These are phyloP conservation scores for Solanum hybrid DNA, from an alignment of 305 asterid genomes.

Conservation along the genomic window DNA sequence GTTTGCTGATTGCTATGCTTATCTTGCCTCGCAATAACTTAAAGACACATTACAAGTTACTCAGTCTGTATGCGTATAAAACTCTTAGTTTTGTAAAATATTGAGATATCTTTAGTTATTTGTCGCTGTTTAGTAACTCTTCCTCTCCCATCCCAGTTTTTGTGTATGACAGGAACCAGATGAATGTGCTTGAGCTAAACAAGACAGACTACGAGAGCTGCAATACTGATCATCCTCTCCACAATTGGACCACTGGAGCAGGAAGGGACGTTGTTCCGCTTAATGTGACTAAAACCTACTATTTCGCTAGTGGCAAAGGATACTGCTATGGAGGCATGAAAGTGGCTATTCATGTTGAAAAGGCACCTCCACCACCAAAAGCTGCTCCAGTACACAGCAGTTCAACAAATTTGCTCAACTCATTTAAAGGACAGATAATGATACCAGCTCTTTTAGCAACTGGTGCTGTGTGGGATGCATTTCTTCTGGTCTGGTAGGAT, in stretches of 20 bases:
- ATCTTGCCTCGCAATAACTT: not conserved
- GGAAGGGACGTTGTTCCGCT: slow-evolving; percentile 87
- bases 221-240: slow-evolving; percentile 45
- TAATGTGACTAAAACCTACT: slow-evolving; percentile 47
- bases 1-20: not conserved
- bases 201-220: slow-evolving; percentile 53
- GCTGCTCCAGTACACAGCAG: slow-evolving; percentile 30
- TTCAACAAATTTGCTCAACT: slow-evolving; percentile 19
- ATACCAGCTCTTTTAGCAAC: slow-evolving; percentile 53
- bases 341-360: slow-evolving; percentile 42
- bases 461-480: slow-evolving; percentile 60
- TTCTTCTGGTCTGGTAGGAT: slow-evolving; percentile 37
- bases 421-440: slow-evolving; percentile 30
- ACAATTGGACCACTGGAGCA: slow-evolving; percentile 72
- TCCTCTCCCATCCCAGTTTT: slow-evolving; percentile 33
- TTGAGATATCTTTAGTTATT: not conserved
- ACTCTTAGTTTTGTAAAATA: not conserved
- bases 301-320: slow-evolving; percentile 72
- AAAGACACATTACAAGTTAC: not conserved
- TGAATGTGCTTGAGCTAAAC: slow-evolving; percentile 72
- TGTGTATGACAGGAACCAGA: slow-evolving; percentile 68
- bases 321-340: slow-evolving; percentile 79
- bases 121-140: not conserved
- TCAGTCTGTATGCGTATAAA: not conserved
- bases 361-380: slow-evolving; percentile 62